phyloP scores from a whole-genome alignment of 257 asterid genomes.

The Petunia axillaris region DNA sequence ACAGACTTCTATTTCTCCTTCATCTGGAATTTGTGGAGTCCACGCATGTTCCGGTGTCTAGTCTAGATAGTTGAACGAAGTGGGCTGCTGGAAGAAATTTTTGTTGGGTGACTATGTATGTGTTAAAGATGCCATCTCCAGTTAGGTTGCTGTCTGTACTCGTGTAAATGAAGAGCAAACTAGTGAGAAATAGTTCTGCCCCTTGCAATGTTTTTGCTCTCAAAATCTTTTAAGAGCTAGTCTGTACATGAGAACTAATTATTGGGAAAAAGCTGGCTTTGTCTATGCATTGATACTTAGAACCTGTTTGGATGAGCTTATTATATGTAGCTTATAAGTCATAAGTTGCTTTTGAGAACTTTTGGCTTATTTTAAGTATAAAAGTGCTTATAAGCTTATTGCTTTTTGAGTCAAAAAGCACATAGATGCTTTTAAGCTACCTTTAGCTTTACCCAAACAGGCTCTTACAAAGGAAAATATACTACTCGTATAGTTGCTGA shows the following conservation, averaged over 20 bases:
- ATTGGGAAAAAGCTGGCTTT: background rate
- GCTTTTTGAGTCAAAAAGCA: no score
- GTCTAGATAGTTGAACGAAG: conserved; percentile 2
- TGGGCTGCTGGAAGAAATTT: background rate
- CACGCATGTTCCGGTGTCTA: background rate
- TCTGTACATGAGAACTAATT: background rate
- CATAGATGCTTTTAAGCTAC: no score
- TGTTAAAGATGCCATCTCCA: background rate
- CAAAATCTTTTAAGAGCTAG: no score
- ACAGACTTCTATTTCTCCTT: background rate
- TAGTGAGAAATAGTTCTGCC: background rate
- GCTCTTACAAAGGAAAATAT: no score
- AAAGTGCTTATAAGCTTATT: no score
- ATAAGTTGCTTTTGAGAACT: no score
- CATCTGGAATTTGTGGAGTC: background rate
- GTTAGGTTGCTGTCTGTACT: background rate
- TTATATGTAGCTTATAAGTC: no score
- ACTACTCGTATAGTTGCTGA: no score
- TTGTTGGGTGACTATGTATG: background rate
- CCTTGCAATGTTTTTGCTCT: no score
- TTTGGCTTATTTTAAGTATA: no score
- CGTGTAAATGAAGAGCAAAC: conserved; percentile 3
- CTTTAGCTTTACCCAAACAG: no score
- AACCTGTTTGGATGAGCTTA: no score
- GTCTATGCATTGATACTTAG: background rate